Conservation (phyloP, 768 basidiomycete genomes). For the Sarcomyxa edulis region DNA sequence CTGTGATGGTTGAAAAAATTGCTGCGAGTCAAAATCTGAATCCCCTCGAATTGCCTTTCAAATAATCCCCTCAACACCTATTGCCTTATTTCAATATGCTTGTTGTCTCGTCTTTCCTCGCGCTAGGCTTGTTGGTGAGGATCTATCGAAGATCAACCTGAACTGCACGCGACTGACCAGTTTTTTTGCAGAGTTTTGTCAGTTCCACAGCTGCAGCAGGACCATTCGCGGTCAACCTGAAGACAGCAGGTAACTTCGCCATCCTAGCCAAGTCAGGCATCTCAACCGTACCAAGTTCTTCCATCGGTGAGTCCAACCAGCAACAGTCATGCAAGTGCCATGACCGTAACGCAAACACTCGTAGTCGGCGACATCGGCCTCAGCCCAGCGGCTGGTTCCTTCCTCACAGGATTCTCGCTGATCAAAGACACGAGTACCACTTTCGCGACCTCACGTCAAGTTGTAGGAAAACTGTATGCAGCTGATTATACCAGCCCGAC, state of each 20-base stretch:
- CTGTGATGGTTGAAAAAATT: too few species aligned
- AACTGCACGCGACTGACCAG: too few species aligned
- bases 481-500: constrained; percentile 15
- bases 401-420: constrained; percentile 17
- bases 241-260: constrained; percentile 5
- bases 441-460: constrained; percentile 16
- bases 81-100: too few species aligned
- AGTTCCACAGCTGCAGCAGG: too few species aligned
- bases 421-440: constrained; percentile 10
- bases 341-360: background rate
- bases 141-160: too few species aligned
- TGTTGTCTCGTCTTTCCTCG: too few species aligned
- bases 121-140: too few species aligned
- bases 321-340: background rate
- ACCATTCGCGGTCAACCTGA: constrained; percentile 4
- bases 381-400: constrained; percentile 14
- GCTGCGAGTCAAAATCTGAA: too few species aligned
- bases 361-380: constrained; percentile 14
- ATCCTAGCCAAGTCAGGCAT: constrained; percentile 6
- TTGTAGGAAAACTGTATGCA: constrained; percentile 15
- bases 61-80: too few species aligned
- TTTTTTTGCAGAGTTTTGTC: too few species aligned
- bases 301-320: constrained; percentile 1
- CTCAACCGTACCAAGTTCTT: constrained; percentile 3
- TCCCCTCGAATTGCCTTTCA: too few species aligned